Conservation (phyloP, 257 asterid species). For the Ophiorrhiza pumila region DNA sequence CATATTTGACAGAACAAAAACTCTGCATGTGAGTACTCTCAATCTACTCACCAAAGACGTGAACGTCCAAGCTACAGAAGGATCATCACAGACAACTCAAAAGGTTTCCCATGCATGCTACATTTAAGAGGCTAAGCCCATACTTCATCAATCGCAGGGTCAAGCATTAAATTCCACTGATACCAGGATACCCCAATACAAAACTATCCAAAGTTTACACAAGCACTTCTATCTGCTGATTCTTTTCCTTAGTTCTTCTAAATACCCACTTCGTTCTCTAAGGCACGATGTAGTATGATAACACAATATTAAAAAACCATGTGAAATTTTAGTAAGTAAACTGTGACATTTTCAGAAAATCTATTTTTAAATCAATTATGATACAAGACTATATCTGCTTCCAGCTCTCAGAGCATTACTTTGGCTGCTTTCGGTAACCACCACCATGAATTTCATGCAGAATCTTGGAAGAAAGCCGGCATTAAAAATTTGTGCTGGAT, state of each 20-base stretch:
- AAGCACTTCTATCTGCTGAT: background rate
- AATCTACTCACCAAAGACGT: background rate
- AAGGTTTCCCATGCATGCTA: background rate
- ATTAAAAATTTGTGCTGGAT: background rate
- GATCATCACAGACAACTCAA: background rate
- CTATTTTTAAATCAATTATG: background rate
- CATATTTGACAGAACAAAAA: background rate
- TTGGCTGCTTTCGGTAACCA: background rate
- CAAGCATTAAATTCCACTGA: background rate
- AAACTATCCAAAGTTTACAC: background rate
- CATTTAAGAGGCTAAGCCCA: background rate
- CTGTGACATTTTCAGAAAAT: background rate
- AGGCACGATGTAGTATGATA: background rate
- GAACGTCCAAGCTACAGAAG: background rate
- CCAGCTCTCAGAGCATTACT: background rate
- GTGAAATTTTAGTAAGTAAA: background rate
- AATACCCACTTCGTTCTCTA: background rate
- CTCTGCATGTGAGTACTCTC: no score
- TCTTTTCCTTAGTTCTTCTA: background rate
- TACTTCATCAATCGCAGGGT: background rate
- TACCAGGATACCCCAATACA: background rate
- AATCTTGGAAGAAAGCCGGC: background rate
- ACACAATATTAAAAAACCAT: background rate
- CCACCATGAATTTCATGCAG: background rate
- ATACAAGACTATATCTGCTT: background rate